These are phyloP conservation scores for Drechslerella dactyloides DNA, from an alignment of 2,329 filamentous ascomycete species.

Conservation along the genomic window DNA sequence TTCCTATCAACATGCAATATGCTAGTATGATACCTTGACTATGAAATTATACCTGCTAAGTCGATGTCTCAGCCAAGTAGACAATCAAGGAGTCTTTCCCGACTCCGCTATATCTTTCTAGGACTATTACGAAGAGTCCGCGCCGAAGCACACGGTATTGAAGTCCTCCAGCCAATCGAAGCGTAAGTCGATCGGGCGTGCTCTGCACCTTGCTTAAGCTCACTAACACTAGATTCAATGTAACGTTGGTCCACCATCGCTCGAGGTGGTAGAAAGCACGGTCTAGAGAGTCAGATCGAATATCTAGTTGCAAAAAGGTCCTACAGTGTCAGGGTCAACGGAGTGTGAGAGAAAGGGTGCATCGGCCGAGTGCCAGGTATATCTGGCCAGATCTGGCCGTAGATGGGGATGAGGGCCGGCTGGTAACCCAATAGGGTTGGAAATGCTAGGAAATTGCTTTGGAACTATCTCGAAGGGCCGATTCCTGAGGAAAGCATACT, in stretches of 20 bases:
- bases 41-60: no score
- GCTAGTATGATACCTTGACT: no score
- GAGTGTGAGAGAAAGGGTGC: conserved; percentile 1
- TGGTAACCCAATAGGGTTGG: no score
- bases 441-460: no score
- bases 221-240: neutral
- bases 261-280: conserved; percentile 23
- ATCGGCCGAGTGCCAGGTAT: conserved; percentile 10
- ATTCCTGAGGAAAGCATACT: no score
- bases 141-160: neutral
- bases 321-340: conserved; percentile 21
- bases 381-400: neutral
- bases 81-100: no score
- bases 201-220: no score
- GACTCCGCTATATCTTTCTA: no score
- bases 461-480: no score
- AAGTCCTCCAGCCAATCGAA: conserved; percentile 19
- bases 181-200: conserved; percentile 18
- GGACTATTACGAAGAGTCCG: conserved; percentile 13
- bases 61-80: no score
- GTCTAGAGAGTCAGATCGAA: conserved; percentile 14
- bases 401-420: neutral
- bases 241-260: conserved; percentile 23
- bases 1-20: no score
- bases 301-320: conserved; percentile 4